These are phyloP conservation scores for Purpureocillium takamizusanense DNA, from an alignment of 2,329 filamentous ascomycete species.

Conservation along the genomic window DNA sequence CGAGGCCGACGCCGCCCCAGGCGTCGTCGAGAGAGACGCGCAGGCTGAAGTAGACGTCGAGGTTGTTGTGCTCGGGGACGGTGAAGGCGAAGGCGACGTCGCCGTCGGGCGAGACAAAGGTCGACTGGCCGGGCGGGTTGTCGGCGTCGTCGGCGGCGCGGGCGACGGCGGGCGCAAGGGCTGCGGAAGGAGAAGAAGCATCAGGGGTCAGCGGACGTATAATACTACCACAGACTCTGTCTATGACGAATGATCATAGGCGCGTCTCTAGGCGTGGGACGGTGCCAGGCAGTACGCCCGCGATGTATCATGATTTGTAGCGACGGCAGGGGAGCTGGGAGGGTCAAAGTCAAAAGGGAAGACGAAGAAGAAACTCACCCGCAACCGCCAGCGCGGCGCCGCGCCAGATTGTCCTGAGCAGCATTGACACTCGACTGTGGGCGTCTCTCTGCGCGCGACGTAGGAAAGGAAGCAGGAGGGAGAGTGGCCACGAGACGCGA, in stretches of 20 bases:
- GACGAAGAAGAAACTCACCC: slow-evolving; percentile 10
- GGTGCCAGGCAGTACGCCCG: too few species aligned
- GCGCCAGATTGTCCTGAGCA: slow-evolving; percentile 19
- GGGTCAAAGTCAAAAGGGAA: too few species aligned
- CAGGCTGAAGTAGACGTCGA: slow-evolving; percentile 46
- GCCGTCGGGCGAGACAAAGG: slow-evolving; percentile 33
- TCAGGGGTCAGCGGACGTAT: too few species aligned
- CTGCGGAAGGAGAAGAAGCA: slow-evolving; percentile 7
- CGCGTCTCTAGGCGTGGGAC: too few species aligned
- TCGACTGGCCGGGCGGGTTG: slow-evolving; percentile 25
- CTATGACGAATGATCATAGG: too few species aligned
- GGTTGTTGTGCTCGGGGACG: slow-evolving; percentile 34
- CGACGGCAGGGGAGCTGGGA: too few species aligned
- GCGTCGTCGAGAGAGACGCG: slow-evolving; percentile 33
- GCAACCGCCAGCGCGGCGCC: slow-evolving; percentile 13
- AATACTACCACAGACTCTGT: too few species aligned
- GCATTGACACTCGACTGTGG: slow-evolving; percentile 11
- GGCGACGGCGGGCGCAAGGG: slow-evolving; percentile 11
- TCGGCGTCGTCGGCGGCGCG: slow-evolving; percentile 15
- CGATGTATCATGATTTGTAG: too few species aligned
- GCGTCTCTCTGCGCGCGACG: too few species aligned
- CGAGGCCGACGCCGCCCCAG: slow-evolving; percentile 48
- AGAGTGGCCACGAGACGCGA: too few species aligned
- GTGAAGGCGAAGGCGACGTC: slow-evolving; percentile 40
- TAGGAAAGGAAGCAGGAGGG: too few species aligned